Evolutionary conservation across 495 filamentous ascomycete species (phyloP).

Genomic region (Jackrogersella minutella): DNA sequence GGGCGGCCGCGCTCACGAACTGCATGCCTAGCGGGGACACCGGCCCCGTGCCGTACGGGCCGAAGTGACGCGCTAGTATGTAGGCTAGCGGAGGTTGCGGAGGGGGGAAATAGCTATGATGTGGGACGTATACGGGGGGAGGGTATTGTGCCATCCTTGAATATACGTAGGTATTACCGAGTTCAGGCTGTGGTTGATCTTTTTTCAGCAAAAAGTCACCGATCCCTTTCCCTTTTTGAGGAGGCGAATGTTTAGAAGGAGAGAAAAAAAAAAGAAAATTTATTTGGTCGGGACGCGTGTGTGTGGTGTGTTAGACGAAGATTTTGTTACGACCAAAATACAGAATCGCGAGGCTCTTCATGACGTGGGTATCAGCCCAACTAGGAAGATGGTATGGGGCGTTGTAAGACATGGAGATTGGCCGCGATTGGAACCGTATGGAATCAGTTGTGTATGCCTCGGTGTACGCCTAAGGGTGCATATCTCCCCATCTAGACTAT

Average conservation of each 20-base stretch:
- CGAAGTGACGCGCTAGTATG: conserved; percentile 19
- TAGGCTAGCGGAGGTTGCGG: conserved; percentile 3
- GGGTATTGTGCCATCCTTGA: not conserved
- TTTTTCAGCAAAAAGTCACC: too few relatives aligned
- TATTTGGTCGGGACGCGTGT: not conserved
- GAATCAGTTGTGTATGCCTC: not conserved
- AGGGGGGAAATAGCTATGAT: not conserved
- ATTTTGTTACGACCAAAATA: not conserved
- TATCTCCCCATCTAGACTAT: not conserved
- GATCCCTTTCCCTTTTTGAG: too few relatives aligned
- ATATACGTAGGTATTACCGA: not conserved
- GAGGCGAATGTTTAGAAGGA: too few relatives aligned
- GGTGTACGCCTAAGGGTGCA: not conserved
- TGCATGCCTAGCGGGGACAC: not conserved
- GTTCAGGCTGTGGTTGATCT: too few relatives aligned
- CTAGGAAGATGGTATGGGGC: not conserved
- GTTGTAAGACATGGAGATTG: not conserved
- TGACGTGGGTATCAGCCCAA: not conserved
- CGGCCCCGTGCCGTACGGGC: conserved; percentile 18
- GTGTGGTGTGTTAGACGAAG: conserved; percentile 1
- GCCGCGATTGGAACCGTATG: not conserved
- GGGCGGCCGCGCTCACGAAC: conserved; percentile 10
- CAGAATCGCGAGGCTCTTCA: not conserved
- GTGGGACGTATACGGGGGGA: not conserved
- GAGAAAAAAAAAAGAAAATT: too few relatives aligned